Conservation (phyloP, 1,284 basidiomycete species). For the Thecaphora thlaspeos region DNA sequence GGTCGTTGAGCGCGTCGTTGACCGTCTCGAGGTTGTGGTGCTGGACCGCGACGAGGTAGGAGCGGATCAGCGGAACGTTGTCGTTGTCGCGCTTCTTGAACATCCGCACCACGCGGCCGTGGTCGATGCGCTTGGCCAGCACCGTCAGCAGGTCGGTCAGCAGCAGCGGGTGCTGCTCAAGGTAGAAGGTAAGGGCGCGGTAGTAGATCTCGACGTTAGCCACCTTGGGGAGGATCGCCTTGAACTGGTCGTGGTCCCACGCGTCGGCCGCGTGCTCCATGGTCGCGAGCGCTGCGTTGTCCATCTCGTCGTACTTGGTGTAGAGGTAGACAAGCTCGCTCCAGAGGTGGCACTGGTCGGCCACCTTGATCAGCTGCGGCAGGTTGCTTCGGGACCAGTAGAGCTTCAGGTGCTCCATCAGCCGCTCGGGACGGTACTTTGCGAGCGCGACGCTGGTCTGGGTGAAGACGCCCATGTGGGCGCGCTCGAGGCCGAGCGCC, state of each 20-base stretch:
- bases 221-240: slow-evolving; percentile 61
- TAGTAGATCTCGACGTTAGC: slow-evolving; percentile 99
- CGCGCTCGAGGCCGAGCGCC: slow-evolving; percentile 85
- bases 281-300: slow-evolving; percentile 95
- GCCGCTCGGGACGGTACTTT: slow-evolving; percentile 94
- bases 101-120: slow-evolving; percentile 89
- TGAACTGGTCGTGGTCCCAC: slow-evolving; percentile 98
- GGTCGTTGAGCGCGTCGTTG: slow-evolving; percentile 94
- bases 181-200: slow-evolving; percentile 66
- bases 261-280: slow-evolving; percentile 95
- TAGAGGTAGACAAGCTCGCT: slow-evolving; percentile 96
- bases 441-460: slow-evolving; percentile 92
- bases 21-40: slow-evolving; percentile 92
- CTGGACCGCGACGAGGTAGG: slow-evolving; percentile 95
- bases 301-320: slow-evolving; percentile 95
- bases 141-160: slow-evolving; percentile 91
- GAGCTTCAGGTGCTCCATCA: slow-evolving; percentile 98
- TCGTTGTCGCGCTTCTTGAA: slow-evolving; percentile 81
- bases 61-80: slow-evolving; percentile 89
- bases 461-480: slow-evolving; percentile 83
- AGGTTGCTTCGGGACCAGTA: slow-evolving; percentile 98
- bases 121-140: slow-evolving; percentile 88
- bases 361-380: slow-evolving; percentile 87
- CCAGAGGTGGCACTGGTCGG: slow-evolving; percentile 97
- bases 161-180: slow-evolving; percentile 87